Base-by-base conservation (phyloP, 768 basidiomycete genomes). In the Leucogyrophana mollusca region DNA sequence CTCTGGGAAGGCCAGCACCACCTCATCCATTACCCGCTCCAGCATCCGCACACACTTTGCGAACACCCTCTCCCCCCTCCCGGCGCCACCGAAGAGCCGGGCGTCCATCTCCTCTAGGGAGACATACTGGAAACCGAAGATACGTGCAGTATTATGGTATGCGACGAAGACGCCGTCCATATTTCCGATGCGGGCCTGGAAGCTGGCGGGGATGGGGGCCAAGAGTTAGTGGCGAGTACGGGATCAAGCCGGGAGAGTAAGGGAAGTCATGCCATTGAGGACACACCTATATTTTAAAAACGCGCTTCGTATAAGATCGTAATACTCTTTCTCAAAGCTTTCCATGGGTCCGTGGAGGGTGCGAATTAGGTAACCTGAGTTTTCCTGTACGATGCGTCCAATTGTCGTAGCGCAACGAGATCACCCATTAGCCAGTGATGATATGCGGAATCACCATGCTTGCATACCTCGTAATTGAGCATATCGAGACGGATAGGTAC, bases 81-180 rank as follows among this genome's bases (percentile, higher is more conserved):
- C 78, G 6, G 62, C 56, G 4, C 58, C 61, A 0, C 93, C 93
- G 56, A 85, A 94, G 1, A 97, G 62, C 13, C 79, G 76, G 34
- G 77, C 71, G 52, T 98, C 95, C 86, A 99, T 92, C 61, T 95
- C 91, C 36, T 78, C 73, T 36, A 95, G 67, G 1, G 93, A 78
- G 23, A 95, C 67, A 59, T 98, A 99, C 64, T 97, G 92, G 73
- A 97, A 97, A 1, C 95, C 95, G 56, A 93, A 93, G 40, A 96
- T 79, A 14, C 79, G 77, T 6, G 80, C 79, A 1, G 90, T 94
- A 51, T 95, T 96, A 59, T 92, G 90, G 58, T 89, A 91, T 17
- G 90, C 84, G 32, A 92, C 81, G 49, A 93, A 74, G 7, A 97
- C 86, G 13, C 95, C 95, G 58, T 96, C 94, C 95, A 98, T 98